phyloP scores from a whole-genome alignment of 306 rosid genomes.

The Castanea crenata region DNA sequence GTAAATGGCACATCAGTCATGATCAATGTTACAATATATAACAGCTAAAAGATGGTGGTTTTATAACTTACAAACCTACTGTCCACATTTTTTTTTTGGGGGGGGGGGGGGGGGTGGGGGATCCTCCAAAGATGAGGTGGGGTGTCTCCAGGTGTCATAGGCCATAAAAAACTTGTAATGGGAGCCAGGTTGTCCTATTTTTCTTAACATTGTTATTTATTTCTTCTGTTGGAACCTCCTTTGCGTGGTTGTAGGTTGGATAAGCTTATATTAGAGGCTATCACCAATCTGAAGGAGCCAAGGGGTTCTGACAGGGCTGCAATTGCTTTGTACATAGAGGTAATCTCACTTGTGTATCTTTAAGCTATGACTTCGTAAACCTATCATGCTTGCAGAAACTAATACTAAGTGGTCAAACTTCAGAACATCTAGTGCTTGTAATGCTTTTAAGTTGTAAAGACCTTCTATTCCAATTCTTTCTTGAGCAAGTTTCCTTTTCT shows the following conservation, averaged over 20 bases:
- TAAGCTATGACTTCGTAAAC: conserved; percentile 6
- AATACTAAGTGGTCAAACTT: conserved; percentile 23
- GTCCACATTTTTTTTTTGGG: neutral
- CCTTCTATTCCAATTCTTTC: conserved; percentile 1
- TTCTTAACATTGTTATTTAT: conserved; percentile 12
- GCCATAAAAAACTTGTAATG: neutral
- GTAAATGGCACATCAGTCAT: neutral
- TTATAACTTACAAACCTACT: neutral
- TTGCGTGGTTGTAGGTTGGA: conserved; percentile 69
- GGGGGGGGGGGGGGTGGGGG: neutral
- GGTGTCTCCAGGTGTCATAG: neutral
- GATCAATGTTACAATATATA: neutral
- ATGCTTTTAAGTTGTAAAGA: conserved; percentile 1
- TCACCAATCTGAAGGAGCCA: conserved; percentile 76
- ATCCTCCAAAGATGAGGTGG: neutral
- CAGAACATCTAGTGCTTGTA: conserved; percentile 3
- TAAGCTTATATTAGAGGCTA: conserved; percentile 71
- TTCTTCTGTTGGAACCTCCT: conserved; percentile 16
- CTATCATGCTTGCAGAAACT: neutral
- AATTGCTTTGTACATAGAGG: conserved; percentile 84
- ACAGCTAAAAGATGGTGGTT: neutral
- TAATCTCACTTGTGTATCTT: conserved; percentile 30
- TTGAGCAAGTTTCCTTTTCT: conserved; percentile 6
- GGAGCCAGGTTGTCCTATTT: neutral
- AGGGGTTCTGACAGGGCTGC: conserved; percentile 86